Conservation (phyloP, 2,329 filamentous ascomycete species). For the Xylaria digitata region DNA sequence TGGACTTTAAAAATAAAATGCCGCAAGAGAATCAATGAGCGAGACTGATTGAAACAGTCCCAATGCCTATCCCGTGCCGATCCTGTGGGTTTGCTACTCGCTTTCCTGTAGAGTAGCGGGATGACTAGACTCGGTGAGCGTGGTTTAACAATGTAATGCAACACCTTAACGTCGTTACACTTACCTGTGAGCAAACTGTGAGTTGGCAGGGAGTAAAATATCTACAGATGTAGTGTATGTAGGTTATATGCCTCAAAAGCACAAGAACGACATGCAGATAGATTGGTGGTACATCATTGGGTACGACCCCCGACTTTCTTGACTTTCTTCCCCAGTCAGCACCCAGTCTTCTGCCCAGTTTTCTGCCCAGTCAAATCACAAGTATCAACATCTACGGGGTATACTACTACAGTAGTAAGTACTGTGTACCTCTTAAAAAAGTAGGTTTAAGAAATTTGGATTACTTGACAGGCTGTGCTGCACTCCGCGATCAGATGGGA, state of each 20-base stretch:
- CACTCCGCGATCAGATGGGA: slow-evolving; percentile 6
- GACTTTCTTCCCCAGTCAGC: neutral
- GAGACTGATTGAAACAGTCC: slow-evolving; percentile 21
- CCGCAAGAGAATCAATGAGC: slow-evolving; percentile 8
- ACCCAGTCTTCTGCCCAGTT: neutral
- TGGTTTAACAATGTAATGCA: slow-evolving; percentile 20
- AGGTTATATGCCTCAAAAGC: slow-evolving; percentile 4
- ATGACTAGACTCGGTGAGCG: slow-evolving; percentile 14
- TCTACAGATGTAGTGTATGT: too few relatives aligned
- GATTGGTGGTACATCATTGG: neutral
- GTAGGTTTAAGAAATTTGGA: neutral
- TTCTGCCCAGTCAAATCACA: too few relatives aligned
- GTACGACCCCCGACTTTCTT: too few relatives aligned
- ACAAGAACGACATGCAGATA: slow-evolving; percentile 14
- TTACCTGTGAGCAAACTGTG: neutral
- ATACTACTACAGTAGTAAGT: too few relatives aligned
- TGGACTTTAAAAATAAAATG: slow-evolving; percentile 24
- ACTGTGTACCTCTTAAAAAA: neutral
- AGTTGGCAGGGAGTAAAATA: neutral
- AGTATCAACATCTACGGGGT: too few relatives aligned
- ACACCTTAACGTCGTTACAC: slow-evolving; percentile 12
- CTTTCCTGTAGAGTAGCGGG: neutral
- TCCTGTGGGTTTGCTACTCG: neutral
- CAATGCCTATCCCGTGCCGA: neutral
- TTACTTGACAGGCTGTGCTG: slow-evolving; percentile 8